These are phyloP conservation scores for Silybum marianum DNA, from an alignment of 129 eudicot species.

Conservation along the genomic window DNA sequence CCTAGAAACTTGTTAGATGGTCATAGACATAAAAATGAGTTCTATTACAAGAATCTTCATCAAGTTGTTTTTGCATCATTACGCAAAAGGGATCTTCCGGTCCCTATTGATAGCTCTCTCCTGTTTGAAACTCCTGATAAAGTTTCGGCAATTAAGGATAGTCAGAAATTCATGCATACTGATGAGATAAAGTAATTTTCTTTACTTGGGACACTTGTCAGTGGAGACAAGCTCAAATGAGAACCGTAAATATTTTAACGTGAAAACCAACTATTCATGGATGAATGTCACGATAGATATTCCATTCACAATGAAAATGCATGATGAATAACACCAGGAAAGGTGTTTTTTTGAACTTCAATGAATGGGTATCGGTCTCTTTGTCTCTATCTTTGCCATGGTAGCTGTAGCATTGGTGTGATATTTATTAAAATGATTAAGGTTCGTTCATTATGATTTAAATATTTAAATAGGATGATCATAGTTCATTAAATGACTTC, in stretches of 20 bases:
- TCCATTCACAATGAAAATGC: neutral
- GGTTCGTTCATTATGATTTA: no score
- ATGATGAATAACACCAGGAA: neutral
- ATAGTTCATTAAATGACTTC: no score
- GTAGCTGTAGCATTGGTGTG: conserved; percentile 30
- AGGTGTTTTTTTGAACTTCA: conserved; percentile 42
- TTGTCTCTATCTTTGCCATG: conserved; percentile 41
- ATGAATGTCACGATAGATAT: neutral
- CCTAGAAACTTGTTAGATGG: neutral
- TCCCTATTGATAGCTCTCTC: conserved; percentile 39
- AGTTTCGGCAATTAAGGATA: conserved; percentile 30
- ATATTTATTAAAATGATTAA: no score
- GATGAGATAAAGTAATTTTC: conserved; percentile 27
- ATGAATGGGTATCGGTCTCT: conserved; percentile 44
- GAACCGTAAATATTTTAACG: neutral
- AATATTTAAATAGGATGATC: no score
- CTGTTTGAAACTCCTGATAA: conserved; percentile 42
- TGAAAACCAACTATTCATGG: neutral
- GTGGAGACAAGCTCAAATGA: neutral
- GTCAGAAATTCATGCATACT: conserved; percentile 38
- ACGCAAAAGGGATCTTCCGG: conserved; percentile 34
- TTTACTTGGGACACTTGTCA: neutral
- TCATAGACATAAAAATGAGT: no score
- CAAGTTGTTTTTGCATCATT: no score
- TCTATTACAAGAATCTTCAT: no score